These are phyloP conservation scores for Botrytis fragariae DNA, from an alignment of 2,329 filamentous ascomycete species.

Conservation along the genomic window DNA sequence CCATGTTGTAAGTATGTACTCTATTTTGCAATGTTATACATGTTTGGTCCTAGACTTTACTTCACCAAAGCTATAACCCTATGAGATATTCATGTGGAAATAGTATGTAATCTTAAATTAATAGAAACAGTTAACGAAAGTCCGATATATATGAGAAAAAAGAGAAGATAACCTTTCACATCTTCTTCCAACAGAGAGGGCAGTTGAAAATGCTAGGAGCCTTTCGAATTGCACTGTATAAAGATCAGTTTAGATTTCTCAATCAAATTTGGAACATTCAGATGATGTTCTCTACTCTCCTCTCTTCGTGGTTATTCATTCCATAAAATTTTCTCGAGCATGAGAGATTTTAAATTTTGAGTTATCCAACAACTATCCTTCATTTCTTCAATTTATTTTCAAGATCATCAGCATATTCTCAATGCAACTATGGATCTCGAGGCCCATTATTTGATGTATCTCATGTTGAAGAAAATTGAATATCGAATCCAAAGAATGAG, in stretches of 20 bases:
- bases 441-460: fast-evolving
- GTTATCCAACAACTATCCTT: too few relatives aligned
- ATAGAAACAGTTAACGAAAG: neutral
- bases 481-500: neutral
- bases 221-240: neutral
- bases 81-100: neutral
- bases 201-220: fast-evolving
- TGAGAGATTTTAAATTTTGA: too few relatives aligned
- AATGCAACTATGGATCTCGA: fast-evolving
- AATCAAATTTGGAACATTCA: neutral
- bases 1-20: neutral
- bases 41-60: too few relatives aligned
- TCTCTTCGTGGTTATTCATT: neutral
- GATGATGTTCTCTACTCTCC: neutral
- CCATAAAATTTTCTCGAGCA: fast-evolving
- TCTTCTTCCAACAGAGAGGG: neutral
- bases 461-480: too few relatives aligned
- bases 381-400: too few relatives aligned
- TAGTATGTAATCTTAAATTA: neutral
- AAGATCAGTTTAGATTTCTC: too few relatives aligned
- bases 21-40: neutral
- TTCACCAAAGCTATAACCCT: too few relatives aligned
- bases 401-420: too few relatives aligned
- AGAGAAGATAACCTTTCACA: fast-evolving
- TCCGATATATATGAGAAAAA: neutral